Percentiles rank a stretch among this genome's conserved stretches.
These are phyloP conservation scores for Apiotrichum veenhuisii DNA, from an alignment of 1,284 basidiomycete species.

Conservation along the genomic window DNA sequence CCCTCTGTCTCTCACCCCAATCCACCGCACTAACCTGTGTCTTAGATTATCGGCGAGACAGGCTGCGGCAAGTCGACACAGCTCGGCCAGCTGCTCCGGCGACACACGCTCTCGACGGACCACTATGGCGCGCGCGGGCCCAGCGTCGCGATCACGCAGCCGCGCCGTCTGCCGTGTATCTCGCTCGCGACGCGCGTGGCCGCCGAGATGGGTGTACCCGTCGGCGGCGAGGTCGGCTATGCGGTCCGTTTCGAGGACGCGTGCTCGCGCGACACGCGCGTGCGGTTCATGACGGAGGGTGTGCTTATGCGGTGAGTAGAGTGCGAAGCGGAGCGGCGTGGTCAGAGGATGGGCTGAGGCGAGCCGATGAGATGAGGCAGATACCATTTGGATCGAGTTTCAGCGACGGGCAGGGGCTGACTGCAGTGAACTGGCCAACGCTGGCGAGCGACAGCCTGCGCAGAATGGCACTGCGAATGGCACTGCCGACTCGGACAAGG, in stretches of 20 bases:
- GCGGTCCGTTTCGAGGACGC: slow-evolving; percentile 93
- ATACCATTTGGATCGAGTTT: no score
- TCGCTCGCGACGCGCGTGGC: slow-evolving; percentile 87
- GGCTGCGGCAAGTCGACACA: slow-evolving; percentile 98
- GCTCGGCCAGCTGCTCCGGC: slow-evolving; percentile 83
- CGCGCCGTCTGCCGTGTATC: slow-evolving; percentile 87
- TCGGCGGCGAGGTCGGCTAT: slow-evolving; percentile 82
- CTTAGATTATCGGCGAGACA: slow-evolving; percentile 85
- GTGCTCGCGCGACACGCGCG: slow-evolving; percentile 60
- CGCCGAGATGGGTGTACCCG: slow-evolving; percentile 66
- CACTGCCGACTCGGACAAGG: not conserved
- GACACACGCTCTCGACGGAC: slow-evolving; percentile 30
- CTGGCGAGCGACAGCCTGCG: slow-evolving; percentile 3
- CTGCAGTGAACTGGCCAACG: slow-evolving; percentile 25
- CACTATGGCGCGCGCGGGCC: slow-evolving; percentile 53
- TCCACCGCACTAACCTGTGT: not conserved
- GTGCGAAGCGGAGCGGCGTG: no score
- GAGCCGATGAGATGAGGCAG: no score
- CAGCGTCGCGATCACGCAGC: slow-evolving; percentile 84
- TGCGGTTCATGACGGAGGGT: slow-evolving; percentile 96
- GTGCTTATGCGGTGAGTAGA: slow-evolving; percentile 77
- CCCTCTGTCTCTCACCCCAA: no score
- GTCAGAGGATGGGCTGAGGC: no score
- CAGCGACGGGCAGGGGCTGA: no score
- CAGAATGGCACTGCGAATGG: not conserved